Evolutionary conservation across 352 stramenopile species (phyloP), one percentile per base, ranked within the genome.

Genomic region (Heterotrichella gracilis): DNA sequence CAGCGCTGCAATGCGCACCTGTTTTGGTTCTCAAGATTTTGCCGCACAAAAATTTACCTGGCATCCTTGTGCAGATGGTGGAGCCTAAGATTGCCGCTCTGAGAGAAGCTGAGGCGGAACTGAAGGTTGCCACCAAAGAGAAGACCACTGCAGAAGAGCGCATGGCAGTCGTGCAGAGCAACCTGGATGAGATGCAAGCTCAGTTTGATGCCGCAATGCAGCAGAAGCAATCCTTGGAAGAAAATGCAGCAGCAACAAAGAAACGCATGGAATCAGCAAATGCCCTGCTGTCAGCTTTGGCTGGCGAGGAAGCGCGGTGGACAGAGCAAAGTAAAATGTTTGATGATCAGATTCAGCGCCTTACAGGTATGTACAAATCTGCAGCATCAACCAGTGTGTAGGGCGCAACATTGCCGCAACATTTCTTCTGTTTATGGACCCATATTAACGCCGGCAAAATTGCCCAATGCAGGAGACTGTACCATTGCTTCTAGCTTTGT

Each of bases 31-130:
- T n/a, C n/a, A n/a, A n/a, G n/a, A n/a, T n/a, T n/a, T n/a, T n/a
- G n/a, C n/a, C n/a, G n/a, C n/a, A n/a, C n/a, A n/a, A 96, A n/a
- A n/a, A n/a, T n/a, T n/a, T n/a, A n/a, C n/a, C n/a, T n/a, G n/a
- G n/a, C n/a, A n/a, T n/a, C n/a, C n/a, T n/a, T n/a, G n/a, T n/a
- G n/a, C n/a, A n/a, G 75, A 91, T 96, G 71, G 89, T 97, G 13
- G 96, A 96, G 74, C 91, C 91, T 3, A 97, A 97, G 76, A 81
- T 97, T 0, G 91, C 96, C 75, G 90, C 89, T 21, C 80, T 98
- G 4, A 83, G 81, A 53, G 89, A 96, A 23, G 89, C 89, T 0
- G 87, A 95, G 78, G 86, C 83, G 0, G 85, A 96, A 72, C 94
- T 97, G 84, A 87, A 96, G 69, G 87, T 87, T 2, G 91, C 91